These are phyloP conservation scores for Tolypocladium endophyticum DNA, from an alignment of 2,329 filamentous ascomycete species.

Conservation along the genomic window DNA sequence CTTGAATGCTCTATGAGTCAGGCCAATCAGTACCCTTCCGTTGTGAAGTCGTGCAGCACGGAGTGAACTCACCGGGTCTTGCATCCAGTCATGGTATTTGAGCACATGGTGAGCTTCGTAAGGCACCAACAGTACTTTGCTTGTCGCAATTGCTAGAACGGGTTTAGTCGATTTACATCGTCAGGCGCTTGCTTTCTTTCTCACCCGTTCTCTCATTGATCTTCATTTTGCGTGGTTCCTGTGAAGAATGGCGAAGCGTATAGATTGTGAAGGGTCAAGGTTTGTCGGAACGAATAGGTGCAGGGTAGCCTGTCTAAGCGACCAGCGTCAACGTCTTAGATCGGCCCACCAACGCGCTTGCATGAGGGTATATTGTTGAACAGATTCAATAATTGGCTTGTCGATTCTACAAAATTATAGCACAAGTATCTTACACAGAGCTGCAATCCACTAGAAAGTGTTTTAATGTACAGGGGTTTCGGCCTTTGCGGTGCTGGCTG, in stretches of 20 bases:
- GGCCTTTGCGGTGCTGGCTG: conserved; percentile 1
- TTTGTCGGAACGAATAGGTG: conserved; percentile 4
- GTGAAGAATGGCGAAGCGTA: not conserved
- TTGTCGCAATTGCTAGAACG: conserved; percentile 52
- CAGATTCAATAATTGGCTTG: not conserved
- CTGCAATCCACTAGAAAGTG: too few relatives aligned
- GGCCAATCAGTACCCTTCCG: not conserved
- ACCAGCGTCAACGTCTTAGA: rapidly evolving
- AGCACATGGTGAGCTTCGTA: conserved; percentile 75
- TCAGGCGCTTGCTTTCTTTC: not conserved
- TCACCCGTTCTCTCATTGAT: conserved; percentile 34
- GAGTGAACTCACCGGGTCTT: conserved; percentile 47
- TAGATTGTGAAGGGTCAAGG: not conserved
- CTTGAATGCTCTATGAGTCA: conserved; percentile 53
- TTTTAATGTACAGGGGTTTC: not conserved
- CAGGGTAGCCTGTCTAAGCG: not conserved
- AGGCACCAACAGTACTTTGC: conserved; percentile 64
- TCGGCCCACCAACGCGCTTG: not conserved
- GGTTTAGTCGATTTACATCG: not conserved
- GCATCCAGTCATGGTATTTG: conserved; percentile 86
- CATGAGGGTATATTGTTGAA: not conserved
- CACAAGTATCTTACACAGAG: not conserved
- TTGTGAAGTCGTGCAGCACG: not conserved
- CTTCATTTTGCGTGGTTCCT: conserved; percentile 22
- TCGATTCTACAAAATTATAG: not conserved